These are phyloP conservation scores for Calendula officinalis DNA, from an alignment of 129 eudicot genomes.

Conservation along the genomic window DNA sequence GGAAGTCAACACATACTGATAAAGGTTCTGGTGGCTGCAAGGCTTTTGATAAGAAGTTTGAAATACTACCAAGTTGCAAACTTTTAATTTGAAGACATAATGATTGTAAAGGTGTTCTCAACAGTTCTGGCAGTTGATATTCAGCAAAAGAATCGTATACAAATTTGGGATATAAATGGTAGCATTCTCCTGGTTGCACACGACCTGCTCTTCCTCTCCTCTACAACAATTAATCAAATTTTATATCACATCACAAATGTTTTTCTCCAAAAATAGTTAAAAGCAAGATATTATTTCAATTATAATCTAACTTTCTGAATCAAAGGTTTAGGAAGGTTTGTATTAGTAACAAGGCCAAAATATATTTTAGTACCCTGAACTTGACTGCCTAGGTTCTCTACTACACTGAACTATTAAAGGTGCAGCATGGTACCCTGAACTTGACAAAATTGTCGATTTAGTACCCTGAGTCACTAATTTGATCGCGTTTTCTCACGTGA, in stretches of 20 bases:
- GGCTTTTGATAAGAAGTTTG: slow-evolving; percentile 86
- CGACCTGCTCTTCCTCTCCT: slow-evolving; percentile 99
- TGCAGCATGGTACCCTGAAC: too few species aligned
- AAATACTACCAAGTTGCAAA: slow-evolving; percentile 82
- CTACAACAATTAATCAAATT: slow-evolving; percentile 34
- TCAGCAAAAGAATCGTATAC: slow-evolving; percentile 83
- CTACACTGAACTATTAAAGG: too few species aligned
- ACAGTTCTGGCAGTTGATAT: slow-evolving; percentile 90
- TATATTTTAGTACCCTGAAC: too few species aligned
- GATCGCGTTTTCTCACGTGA: too few species aligned
- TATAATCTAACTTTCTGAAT: too few species aligned
- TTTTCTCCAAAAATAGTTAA: too few species aligned
- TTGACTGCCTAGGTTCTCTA: too few species aligned
- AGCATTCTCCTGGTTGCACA: slow-evolving; percentile 97
- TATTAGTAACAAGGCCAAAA: too few species aligned
- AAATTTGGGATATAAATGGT: slow-evolving; percentile 83
- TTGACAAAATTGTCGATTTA: too few species aligned
- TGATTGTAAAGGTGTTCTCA: slow-evolving; percentile 95
- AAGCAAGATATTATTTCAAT: too few species aligned
- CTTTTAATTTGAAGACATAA: slow-evolving; percentile 93
- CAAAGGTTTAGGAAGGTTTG: too few species aligned
- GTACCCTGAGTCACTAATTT: too few species aligned
- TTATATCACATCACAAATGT: slow-evolving; percentile 10
- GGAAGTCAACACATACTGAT: slow-evolving; percentile 60
- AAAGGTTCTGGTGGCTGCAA: slow-evolving; percentile 91